These are phyloP conservation scores for Perkinsus olseni DNA, from an alignment of 169 alveolate genomes.

Conservation along the genomic window DNA sequence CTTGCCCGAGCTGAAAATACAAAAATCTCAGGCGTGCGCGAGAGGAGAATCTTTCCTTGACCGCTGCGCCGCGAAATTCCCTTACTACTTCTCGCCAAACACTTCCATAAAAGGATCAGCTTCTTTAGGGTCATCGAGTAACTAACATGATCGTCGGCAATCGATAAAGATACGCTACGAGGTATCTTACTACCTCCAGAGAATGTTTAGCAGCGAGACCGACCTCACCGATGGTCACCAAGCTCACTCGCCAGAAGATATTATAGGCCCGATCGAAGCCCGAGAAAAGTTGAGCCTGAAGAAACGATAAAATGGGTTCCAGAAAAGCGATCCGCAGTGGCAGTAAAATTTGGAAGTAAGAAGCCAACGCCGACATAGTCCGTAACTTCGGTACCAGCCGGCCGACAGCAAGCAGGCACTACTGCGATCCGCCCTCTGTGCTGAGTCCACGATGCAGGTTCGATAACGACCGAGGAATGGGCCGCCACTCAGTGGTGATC, in stretches of 20 bases:
- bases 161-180: not conserved
- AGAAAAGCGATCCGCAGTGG: not conserved
- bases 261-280: not conserved
- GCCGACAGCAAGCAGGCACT: no score
- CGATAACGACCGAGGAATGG: no score
- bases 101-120: not conserved
- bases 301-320: not conserved
- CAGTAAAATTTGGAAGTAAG: no score
- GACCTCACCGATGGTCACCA: not conserved
- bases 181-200: not conserved
- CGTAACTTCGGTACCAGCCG: no score
- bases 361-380: no score
- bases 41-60: not conserved
- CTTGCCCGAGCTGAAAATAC: not conserved
- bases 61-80: not conserved
- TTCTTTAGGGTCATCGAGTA: not conserved
- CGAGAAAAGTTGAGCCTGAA: not conserved
- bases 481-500: no score
- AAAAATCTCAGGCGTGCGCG: not conserved
- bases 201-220: not conserved
- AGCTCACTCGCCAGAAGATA: not conserved
- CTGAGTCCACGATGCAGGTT: no score
- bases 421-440: no score
- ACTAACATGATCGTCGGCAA: not conserved
- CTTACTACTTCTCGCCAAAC: not conserved